Percentiles rank a stretch among this genome's conserved stretches.
Evolutionary conservation across 371 early-diverging fungal species (phyloP).

Genomic region (Syncephalis plumigaleata): DNA sequence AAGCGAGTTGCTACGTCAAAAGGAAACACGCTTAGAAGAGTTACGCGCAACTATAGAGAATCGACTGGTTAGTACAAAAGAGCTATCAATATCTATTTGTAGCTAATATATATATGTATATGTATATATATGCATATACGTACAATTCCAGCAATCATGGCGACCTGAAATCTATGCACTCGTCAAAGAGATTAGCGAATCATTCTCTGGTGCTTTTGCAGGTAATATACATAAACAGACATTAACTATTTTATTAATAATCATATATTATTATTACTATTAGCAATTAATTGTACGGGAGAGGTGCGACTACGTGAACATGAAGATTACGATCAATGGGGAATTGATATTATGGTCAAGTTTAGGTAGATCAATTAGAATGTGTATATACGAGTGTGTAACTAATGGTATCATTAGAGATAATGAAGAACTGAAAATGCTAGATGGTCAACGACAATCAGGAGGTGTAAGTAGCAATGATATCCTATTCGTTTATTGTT

Average conservation of each 20-base stretch:
- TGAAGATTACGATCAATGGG: conserved; percentile 87
- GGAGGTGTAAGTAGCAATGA: conserved; percentile 60
- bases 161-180: conserved; percentile 34
- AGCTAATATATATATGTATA: no score
- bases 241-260: neutral
- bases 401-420: conserved; percentile 24
- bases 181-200: conserved; percentile 36
- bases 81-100: conserved; percentile 5
- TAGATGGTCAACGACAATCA: conserved; percentile 90
- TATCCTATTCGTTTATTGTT: neutral
- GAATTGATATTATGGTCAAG: conserved; percentile 85
- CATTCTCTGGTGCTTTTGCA: conserved; percentile 60
- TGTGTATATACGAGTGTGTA: conserved; percentile 1
- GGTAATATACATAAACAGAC: conserved; percentile 11
- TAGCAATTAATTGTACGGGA: conserved; percentile 74
- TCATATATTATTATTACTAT: conserved; percentile 2
- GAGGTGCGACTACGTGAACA: conserved; percentile 53
- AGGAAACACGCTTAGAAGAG: conserved; percentile 10
- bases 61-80: neutral
- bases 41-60: conserved; percentile 15
- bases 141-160: conserved; percentile 53
- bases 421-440: conserved; percentile 64
- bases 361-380: conserved; percentile 32
- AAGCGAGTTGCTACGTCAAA: neutral
- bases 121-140: no score